Evolutionary conservation across 768 basidiomycete genomes (phyloP).

Genomic region (Tylopilus rubrobrunneus): DNA sequence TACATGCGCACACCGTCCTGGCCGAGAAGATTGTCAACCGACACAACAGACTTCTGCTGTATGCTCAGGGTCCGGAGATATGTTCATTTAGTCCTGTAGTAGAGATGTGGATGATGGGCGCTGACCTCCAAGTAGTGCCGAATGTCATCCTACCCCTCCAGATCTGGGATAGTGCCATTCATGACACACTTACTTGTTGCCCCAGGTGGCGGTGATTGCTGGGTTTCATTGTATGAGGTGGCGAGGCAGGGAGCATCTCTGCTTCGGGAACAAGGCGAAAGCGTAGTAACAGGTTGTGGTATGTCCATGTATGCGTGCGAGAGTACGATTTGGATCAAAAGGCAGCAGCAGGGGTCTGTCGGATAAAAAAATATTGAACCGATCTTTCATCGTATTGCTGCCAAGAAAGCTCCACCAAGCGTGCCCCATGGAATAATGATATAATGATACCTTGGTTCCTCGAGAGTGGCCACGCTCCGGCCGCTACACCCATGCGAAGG

Average conservation of each 20-base stretch:
- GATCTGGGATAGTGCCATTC: too few relatives aligned
- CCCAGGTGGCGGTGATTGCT: too few relatives aligned
- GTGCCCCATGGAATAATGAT: conserved; percentile 3
- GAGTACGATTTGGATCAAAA: conserved; percentile 30
- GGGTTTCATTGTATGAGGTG: conserved; percentile 21
- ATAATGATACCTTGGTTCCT: conserved; percentile 56
- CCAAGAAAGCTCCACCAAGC: conserved; percentile 8
- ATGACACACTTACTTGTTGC: too few relatives aligned
- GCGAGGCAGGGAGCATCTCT: conserved; percentile 21
- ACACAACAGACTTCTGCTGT: too few relatives aligned
- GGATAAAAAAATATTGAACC: conserved; percentile 70
- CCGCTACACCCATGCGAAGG: conserved; percentile 82
- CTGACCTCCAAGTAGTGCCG: too few relatives aligned
- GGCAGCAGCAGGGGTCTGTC: conserved; percentile 31
- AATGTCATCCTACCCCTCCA: too few relatives aligned
- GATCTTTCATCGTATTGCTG: conserved; percentile 77
- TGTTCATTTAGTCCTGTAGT: too few relatives aligned
- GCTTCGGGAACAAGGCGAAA: conserved; percentile 20
- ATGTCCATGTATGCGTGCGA: conserved; percentile 26
- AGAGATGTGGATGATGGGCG: too few relatives aligned
- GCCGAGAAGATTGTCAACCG: too few relatives aligned
- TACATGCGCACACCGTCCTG: too few relatives aligned
- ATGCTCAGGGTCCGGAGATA: too few relatives aligned
- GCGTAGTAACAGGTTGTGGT: conserved; percentile 25
- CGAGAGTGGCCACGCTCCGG: conserved; percentile 71